Evolutionary conservation across 2,329 filamentous ascomycete genomes (phyloP), one percentile per base, ranked within the genome.

Genomic region (Zymoseptoria pseudotritici): DNA sequence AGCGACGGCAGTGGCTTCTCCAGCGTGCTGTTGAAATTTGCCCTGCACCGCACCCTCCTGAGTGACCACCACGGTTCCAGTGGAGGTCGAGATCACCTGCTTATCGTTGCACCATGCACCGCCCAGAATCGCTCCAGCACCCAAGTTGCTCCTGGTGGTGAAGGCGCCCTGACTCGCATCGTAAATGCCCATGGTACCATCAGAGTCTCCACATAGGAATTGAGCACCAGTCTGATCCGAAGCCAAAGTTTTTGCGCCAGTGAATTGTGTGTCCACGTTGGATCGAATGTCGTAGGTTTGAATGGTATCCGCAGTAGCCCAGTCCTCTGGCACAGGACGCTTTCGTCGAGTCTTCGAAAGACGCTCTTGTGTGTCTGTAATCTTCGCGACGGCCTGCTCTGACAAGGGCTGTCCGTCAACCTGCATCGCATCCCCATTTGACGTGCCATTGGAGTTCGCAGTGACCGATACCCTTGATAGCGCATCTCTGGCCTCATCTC

Each of bases 401-500:
- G 92, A 86, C 31, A 99, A 79, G 22, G 83, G 85, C 68, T 91
- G 85, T 57, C 83, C 85, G 73, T 99, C 94, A 19, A 99, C 86
- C 66, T 94, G 90, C 94, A 99, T 99, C 19, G 88, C 87, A 73
- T 97, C 94, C 26, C 87, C 89, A 67, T 84, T 76, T 49, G 63
- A 59, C 29, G 58, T 75, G 63, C 74, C 75, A 60, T 72, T 72
- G 9, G 66, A 51, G 49, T 65, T 61, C 53, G 77, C 78, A 26
- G 86, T 85, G 52, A 97, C 86, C 1, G 89, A 90, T 13, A 97
- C 83, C 72, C 90, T 91, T 42, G 91, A 91, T 56, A 99, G 79
- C 13, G 94, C 90, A 75, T 94, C 89, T 65, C 93, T 83, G 53
- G 94, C 92, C 75, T 97, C 92, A 70, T 99, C 92, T 64, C 94